Conservation (phyloP, 2,329 filamentous ascomycete genomes). For the Fusarium solani-melongenae region DNA sequence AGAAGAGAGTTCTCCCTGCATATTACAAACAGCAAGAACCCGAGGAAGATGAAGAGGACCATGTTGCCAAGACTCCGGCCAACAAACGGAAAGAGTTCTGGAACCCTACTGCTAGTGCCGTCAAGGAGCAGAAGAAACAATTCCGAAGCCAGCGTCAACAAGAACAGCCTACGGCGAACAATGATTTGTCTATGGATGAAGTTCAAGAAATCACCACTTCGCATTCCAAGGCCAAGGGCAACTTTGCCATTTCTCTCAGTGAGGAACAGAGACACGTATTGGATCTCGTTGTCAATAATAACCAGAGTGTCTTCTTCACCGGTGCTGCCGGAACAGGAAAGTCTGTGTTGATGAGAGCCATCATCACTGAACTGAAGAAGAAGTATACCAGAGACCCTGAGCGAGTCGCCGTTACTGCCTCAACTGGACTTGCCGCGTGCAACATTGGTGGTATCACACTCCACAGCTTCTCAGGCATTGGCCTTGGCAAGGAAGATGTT, state of each 20-base stretch:
- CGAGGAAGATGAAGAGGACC: constrained; percentile 49
- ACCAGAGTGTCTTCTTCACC: constrained; percentile 96
- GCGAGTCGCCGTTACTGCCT: constrained; percentile 91
- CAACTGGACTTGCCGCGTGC: constrained; percentile 93
- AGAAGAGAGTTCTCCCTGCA: constrained; percentile 72
- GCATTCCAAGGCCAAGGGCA: constrained; percentile 39
- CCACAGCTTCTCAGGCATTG: constrained; percentile 93
- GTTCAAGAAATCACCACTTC: constrained; percentile 54
- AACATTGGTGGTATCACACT: constrained; percentile 96
- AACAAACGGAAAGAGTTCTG: constrained; percentile 41
- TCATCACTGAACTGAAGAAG: constrained; percentile 82
- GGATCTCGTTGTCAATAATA: constrained; percentile 81
- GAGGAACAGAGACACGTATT: constrained; percentile 88
- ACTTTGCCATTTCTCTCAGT: constrained; percentile 76
- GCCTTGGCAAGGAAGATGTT: constrained; percentile 89
- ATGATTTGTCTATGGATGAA: constrained; percentile 45
- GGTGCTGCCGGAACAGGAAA: constrained; percentile 97
- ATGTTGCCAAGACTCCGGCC: constrained; percentile 39
- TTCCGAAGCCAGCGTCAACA: constrained; percentile 67
- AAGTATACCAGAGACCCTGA: constrained; percentile 84
- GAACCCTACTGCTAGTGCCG: constrained; percentile 40
- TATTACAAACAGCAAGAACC: constrained; percentile 51
- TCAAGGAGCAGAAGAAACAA: constrained; percentile 78
- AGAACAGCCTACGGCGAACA: constrained; percentile 56
- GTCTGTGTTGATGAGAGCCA: constrained; percentile 92